Base-by-base conservation (phyloP, 1,284 basidiomycete species). In the Pseudozyma pruni region DNA sequence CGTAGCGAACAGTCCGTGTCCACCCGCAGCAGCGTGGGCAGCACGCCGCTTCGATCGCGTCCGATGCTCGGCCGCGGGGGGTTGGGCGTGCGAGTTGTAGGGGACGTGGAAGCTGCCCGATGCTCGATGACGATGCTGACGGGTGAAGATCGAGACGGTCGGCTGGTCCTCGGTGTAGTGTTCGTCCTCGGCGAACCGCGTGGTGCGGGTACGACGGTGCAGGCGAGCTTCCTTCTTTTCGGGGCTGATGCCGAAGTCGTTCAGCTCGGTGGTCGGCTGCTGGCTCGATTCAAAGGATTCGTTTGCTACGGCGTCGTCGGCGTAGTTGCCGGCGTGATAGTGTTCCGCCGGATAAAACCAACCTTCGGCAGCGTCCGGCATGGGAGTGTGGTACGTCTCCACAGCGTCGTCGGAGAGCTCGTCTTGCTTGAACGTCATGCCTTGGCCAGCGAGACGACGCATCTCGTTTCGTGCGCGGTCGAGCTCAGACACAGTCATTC, bases 231-330 rank as follows among this genome's bases (percentile, higher is more conserved):
- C 38, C 37, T 59, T 59, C 40, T 55, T 66, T 19, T 50, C 55
- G n/a, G 62, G 62, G 39, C 62, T 66, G 47, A 66, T 66, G 19
- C 62, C 62, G 32, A 66, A 66, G 31, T 66, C 62, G 43, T 39
- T 51, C 10, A 66, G 29, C 3, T 49, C 51, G 17, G 62, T 49
- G 16, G 38, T 51, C 22, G 29, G 56, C 5, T n/a, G n/a, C n/a
- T 42, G 43, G 7, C 27, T 31, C 14, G 25, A 23, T 5, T 39
- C 33, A 1, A 31, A 33, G 22, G n/a, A 29, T 2, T 45, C 19
- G 4, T n/a, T n/a, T n/a, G n/a, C n/a, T n/a, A n/a, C n/a, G n/a
- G 19, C 29, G 5, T 39, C 8, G 20, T 14, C 49, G 10, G 41
- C 16, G 22, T 44, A 23, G n/a, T 46, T n/a, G 8, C 31, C 49